Evolutionary conservation across 1,139 yeast species (phyloP).

Genomic region (Hansenula lynferdii): DNA sequence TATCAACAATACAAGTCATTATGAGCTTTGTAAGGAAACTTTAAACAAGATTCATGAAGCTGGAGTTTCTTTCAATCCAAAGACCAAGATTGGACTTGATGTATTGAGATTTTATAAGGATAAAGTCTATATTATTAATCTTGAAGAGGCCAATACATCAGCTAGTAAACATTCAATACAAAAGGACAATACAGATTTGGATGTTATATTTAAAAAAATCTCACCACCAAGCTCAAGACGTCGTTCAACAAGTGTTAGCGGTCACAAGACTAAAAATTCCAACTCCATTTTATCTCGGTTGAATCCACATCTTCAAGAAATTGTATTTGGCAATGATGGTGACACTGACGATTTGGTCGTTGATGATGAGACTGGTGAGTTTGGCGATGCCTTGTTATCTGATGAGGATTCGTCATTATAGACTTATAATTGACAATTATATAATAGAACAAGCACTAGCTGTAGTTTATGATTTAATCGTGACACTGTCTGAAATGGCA

Average conservation of each 20-base stretch:
- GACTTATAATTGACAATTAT: too few relatives aligned
- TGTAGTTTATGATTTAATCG: too few relatives aligned
- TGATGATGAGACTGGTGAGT: too few relatives aligned
- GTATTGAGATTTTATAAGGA: constrained; percentile 14
- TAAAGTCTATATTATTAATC: constrained; percentile 16
- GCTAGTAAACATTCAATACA: constrained; percentile 3
- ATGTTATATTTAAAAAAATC: constrained; percentile 8
- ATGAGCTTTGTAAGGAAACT: constrained; percentile 11
- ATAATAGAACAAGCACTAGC: too few relatives aligned
- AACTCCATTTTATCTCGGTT: too few relatives aligned
- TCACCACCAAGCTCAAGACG: not conserved
- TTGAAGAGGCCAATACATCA: constrained; percentile 14
- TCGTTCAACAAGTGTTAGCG: not conserved
- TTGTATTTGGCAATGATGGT: too few relatives aligned
- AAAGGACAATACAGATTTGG: constrained; percentile 12
- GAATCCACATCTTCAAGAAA: too few relatives aligned
- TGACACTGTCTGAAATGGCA: too few relatives aligned
- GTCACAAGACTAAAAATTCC: not conserved
- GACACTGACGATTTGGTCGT: too few relatives aligned
- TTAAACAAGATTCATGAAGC: constrained; percentile 14
- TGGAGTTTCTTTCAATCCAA: constrained; percentile 19
- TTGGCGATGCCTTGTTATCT: too few relatives aligned
- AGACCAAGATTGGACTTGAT: constrained; percentile 8
- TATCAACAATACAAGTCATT: constrained; percentile 8
- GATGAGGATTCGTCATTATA: too few relatives aligned